phyloP scores from a whole-genome alignment of 768 basidiomycete genomes.

The Boletus reticulatus region DNA sequence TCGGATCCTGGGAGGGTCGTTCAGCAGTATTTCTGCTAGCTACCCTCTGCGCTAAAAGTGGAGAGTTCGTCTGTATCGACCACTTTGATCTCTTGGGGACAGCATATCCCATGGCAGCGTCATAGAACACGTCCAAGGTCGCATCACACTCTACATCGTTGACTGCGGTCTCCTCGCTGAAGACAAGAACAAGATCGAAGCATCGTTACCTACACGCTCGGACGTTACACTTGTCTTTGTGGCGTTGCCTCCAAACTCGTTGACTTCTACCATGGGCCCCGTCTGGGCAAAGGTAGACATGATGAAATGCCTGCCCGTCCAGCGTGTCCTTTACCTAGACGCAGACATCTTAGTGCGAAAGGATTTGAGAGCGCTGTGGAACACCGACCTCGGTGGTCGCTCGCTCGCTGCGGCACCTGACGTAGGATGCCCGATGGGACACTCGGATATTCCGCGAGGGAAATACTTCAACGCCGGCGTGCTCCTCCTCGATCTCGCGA shows the following conservation, averaged over 20 bases:
- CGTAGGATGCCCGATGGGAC: constrained; percentile 50
- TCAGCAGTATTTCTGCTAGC: constrained; percentile 54
- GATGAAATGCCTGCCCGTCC: constrained; percentile 43
- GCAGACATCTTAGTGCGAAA: constrained; percentile 47
- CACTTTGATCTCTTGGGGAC: constrained; percentile 56
- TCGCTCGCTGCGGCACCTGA: constrained; percentile 45
- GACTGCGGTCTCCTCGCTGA: constrained; percentile 42
- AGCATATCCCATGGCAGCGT: constrained; percentile 45
- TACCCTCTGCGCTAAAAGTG: constrained; percentile 43
- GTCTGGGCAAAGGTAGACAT: constrained; percentile 54
- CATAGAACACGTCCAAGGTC: constrained; percentile 33
- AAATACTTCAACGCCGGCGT: constrained; percentile 59
- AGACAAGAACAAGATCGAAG: constrained; percentile 34
- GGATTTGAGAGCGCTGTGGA: constrained; percentile 43
- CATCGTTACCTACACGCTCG: constrained; percentile 24
- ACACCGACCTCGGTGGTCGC: constrained; percentile 41
- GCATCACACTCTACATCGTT: constrained; percentile 49
- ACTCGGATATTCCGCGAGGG: constrained; percentile 29
- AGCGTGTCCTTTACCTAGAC: constrained; percentile 52
- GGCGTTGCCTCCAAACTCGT: constrained; percentile 30
- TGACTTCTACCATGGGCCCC: constrained; percentile 28
- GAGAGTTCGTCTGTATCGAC: constrained; percentile 54
- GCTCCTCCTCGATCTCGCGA: constrained; percentile 47
- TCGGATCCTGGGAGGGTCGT: constrained; percentile 64
- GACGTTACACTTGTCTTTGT: constrained; percentile 45